Evolutionary conservation across 2,329 filamentous ascomycete species (phyloP), one percentile per base, ranked within the genome.

Genomic region (Fusarium globosum): DNA sequence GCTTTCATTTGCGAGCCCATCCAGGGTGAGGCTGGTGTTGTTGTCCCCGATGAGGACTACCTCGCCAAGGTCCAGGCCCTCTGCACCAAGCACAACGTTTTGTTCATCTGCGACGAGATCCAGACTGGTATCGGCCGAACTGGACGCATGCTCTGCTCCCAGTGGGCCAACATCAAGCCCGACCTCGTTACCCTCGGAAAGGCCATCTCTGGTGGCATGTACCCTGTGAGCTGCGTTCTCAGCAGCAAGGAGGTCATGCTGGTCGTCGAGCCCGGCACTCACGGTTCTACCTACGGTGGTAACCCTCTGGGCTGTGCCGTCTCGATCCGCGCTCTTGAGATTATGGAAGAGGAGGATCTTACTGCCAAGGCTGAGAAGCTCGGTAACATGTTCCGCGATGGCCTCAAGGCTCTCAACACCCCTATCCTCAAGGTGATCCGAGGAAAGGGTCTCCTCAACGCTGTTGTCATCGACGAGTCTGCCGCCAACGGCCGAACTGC

Each of bases 81-180:
- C 30, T 99, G 96, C 87, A 94, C 94, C 84, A 93, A 97, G 88
- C 91, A 98, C 88, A 97, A 98, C 74, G 95, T 97, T 43, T 90
- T 99, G 53, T 86, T 99, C 80, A 98, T 99, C 83, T 97, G 94
- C 83, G 96, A 99, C 82, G 96, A 99, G 88, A 98, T 99, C 79
- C 96, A 99, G 85, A 99, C 96, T 10, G 96, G 96, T 75, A 97
- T 99, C 80, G 96, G 95, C 61, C 92, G 96, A 73, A 99, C 96
- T 23, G 96, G 96, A 60, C 94, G 93, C 80, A 93, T 99, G 86
- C 91, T 99, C 61, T 97, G 95, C 88, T 93, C 94, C 79, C 91
- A 99, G 84, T 98, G 96, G 95, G 92, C 94, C 64, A 93, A 92
- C 76, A 95, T 99, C 87, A 97, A 96, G 87, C 96, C 96, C 43